Conservation (phyloP, 768 basidiomycete species). For the Mycena belliarum region DNA sequence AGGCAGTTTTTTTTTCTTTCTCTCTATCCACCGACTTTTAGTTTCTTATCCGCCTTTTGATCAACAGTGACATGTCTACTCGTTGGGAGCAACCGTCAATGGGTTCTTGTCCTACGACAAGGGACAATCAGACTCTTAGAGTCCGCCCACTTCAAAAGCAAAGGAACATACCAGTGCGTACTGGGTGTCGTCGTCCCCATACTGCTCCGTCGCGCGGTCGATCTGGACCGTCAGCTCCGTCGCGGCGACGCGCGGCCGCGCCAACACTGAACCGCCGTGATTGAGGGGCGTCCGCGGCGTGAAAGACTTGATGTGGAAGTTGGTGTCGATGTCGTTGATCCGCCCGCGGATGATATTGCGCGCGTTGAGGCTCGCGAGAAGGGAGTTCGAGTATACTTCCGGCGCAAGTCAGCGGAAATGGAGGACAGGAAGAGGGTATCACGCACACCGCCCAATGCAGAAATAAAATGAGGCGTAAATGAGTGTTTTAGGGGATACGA, state of each 20-base stretch:
- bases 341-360: conserved; percentile 11
- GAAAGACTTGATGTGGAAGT: conserved; percentile 1
- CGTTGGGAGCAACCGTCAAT: no score
- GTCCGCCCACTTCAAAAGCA: no score
- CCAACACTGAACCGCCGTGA: background rate
- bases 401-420: no score
- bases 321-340: conserved; percentile 16
- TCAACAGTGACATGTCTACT: no score
- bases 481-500: conserved; percentile 28
- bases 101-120: no score
- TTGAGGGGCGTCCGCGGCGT: background rate
- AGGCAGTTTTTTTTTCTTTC: no score
- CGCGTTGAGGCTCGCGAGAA: conserved; percentile 26
- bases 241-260: background rate
- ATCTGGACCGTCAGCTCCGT: background rate
- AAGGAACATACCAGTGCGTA: no score
- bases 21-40: no score
- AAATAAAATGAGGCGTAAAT: conserved; percentile 35
- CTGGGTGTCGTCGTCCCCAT: background rate
- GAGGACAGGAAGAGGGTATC: no score
- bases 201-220: background rate
- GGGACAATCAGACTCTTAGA: no score
- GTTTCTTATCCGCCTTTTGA: no score
- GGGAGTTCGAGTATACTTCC: conserved; percentile 31
- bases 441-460: conserved; percentile 33